Conservation (phyloP, 1,284 basidiomycete species). For the Xerocomus tenax region DNA sequence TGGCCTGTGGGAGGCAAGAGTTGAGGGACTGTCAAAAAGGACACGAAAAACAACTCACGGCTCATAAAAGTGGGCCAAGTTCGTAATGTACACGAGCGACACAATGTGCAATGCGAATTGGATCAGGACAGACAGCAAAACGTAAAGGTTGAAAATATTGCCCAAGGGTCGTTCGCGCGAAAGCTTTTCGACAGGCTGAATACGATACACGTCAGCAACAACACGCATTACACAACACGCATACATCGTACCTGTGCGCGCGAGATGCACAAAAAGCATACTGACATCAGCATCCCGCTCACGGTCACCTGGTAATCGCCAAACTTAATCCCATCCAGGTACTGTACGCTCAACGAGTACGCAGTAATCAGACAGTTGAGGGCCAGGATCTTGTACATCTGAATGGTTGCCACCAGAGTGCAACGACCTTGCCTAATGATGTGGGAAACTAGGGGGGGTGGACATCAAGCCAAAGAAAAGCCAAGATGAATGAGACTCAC, state of each 20-base stretch:
- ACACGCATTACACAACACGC: background rate
- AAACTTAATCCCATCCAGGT: slow-evolving; percentile 95
- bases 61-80: slow-evolving; percentile 68
- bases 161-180: slow-evolving; percentile 84
- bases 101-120: slow-evolving; percentile 90
- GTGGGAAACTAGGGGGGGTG: slow-evolving; percentile 69
- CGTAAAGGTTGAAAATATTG: slow-evolving; percentile 94
- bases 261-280: slow-evolving; percentile 94
- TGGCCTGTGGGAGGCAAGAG: slow-evolving; percentile 37
- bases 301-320: slow-evolving; percentile 93
- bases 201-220: slow-evolving; percentile 7
- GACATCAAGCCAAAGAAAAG: slow-evolving; percentile 7
- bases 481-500: slow-evolving; percentile 41
- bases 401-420: slow-evolving; percentile 91
- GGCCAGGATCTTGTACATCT: slow-evolving; percentile 98
- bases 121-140: slow-evolving; percentile 78
- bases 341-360: slow-evolving; percentile 91
- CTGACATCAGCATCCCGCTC: slow-evolving; percentile 91
- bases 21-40: background rate
- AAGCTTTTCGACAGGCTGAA: slow-evolving; percentile 81
- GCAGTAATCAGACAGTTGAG: slow-evolving; percentile 94
- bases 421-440: slow-evolving; percentile 95
- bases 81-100: slow-evolving; percentile 84
- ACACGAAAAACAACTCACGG: slow-evolving; percentile 45
- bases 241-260: slow-evolving; percentile 71